Evolutionary conservation across 1,284 basidiomycete species (phyloP).

Genomic region (Ceratobasidium sp.): DNA sequence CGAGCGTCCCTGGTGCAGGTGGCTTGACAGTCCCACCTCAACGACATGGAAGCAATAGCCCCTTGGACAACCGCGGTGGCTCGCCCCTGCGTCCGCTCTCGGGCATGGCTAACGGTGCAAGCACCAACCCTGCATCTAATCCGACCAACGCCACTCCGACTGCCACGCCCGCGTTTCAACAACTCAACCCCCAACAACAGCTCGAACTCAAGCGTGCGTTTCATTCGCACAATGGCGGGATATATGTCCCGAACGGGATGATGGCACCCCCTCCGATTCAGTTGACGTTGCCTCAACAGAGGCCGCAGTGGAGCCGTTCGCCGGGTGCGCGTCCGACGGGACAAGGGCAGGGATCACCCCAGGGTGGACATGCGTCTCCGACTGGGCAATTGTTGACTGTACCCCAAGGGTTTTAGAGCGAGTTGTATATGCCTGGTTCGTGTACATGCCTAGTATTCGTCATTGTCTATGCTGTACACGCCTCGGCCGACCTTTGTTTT

Average conservation of each 20-base stretch:
- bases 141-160: conserved; percentile 6
- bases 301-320: conserved; percentile 25
- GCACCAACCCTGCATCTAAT: conserved; percentile 1
- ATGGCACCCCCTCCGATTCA: conserved; percentile 20
- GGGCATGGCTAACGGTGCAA: conserved; percentile 20
- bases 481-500: not conserved
- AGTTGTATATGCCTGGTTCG: not conserved
- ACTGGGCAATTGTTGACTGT: conserved; percentile 27
- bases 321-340: not conserved
- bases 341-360: conserved; percentile 8
- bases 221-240: conserved; percentile 14
- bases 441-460: not conserved
- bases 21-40: conserved; percentile 17
- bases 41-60: conserved; percentile 24
- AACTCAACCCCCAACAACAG: conserved; percentile 18
- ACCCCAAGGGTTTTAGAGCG: conserved; percentile 18
- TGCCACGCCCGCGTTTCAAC: conserved; percentile 10
- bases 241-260: conserved; percentile 27
- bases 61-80: conserved; percentile 28
- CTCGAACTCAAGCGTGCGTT: conserved; percentile 31
- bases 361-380: conserved; percentile 20
- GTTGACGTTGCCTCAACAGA: conserved; percentile 23
- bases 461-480: not conserved
- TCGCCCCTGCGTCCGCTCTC: conserved; percentile 30
- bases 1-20: not conserved